Percentiles rank a stretch among this genome's conserved stretches.
Conservation (phyloP, 768 basidiomycete genomes). For the Lentinula sp. region DNA sequence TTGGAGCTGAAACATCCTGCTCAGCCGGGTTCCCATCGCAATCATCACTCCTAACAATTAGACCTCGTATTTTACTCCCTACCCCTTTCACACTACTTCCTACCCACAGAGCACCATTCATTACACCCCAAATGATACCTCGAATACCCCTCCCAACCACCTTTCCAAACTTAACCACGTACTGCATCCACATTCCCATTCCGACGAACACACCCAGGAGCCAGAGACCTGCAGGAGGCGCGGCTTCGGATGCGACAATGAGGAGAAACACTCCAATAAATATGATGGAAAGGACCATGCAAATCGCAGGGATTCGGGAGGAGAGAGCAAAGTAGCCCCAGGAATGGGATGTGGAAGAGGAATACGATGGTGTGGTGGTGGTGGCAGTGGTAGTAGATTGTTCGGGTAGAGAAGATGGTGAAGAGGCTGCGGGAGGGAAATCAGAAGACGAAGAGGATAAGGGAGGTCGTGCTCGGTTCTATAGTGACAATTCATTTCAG, state of each 20-base stretch:
- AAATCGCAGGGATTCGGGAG: conserved; percentile 55
- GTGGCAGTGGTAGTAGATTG: neutral
- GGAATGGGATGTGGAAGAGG: conserved; percentile 15
- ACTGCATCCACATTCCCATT: conserved; percentile 59
- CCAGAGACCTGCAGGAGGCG: conserved; percentile 57
- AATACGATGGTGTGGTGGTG: no score
- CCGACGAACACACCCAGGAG: conserved; percentile 52
- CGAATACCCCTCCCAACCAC: conserved; percentile 16
- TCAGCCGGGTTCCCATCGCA: neutral
- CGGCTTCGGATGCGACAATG: conserved; percentile 55
- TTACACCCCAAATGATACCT: conserved; percentile 14
- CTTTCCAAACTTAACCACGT: conserved; percentile 16
- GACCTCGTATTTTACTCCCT: neutral
- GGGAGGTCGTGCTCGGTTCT: neutral
- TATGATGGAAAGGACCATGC: conserved; percentile 50
- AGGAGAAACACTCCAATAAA: conserved; percentile 56
- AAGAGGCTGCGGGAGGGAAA: neutral
- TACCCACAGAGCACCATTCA: neutral
- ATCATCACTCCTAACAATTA: neutral
- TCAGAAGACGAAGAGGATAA: neutral
- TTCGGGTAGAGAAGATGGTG: neutral
- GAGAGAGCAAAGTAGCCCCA: conserved; percentile 56
- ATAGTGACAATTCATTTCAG: no score
- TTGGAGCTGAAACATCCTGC: neutral
- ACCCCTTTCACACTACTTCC: neutral